phyloP scores from a whole-genome alignment of 73 alveolate genomes.

The Uronychia setigera region DNA sequence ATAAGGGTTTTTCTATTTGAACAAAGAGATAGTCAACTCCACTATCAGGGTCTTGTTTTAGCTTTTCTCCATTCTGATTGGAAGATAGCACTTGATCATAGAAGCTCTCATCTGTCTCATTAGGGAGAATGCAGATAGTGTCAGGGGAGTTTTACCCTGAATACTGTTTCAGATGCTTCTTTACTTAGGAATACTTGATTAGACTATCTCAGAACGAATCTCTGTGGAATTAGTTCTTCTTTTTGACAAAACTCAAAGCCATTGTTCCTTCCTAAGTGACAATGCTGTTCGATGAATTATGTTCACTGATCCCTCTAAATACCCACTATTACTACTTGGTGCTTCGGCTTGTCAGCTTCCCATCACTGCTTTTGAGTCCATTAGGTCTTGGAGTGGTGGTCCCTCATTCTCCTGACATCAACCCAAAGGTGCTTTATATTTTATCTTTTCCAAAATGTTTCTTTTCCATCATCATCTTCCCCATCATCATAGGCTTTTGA shows the following conservation, averaged over 20 bases:
- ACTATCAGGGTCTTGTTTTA: no score
- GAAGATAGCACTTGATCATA: neutral
- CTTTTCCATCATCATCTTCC: no score
- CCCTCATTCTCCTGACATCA: neutral
- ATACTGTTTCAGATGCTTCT: neutral
- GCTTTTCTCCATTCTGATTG: neutral
- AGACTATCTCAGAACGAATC: neutral
- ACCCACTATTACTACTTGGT: neutral
- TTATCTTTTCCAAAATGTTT: no score
- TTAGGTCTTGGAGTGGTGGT: neutral
- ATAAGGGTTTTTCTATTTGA: neutral
- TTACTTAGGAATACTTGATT: neutral
- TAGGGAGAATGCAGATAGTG: neutral
- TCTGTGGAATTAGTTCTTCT: neutral
- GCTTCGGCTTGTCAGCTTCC: neutral
- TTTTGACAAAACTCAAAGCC: no score
- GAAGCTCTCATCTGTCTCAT: neutral
- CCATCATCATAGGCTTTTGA: no score
- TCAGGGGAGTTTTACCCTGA: neutral
- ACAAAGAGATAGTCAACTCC: neutral
- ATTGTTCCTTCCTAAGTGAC: neutral
- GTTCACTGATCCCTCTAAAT: neutral
- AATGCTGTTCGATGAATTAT: neutral
- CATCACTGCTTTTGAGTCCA: neutral
- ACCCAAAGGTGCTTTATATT: neutral